Conservation (phyloP, 176 grass and related monocot species). For the Phyllostachys edulis region DNA sequence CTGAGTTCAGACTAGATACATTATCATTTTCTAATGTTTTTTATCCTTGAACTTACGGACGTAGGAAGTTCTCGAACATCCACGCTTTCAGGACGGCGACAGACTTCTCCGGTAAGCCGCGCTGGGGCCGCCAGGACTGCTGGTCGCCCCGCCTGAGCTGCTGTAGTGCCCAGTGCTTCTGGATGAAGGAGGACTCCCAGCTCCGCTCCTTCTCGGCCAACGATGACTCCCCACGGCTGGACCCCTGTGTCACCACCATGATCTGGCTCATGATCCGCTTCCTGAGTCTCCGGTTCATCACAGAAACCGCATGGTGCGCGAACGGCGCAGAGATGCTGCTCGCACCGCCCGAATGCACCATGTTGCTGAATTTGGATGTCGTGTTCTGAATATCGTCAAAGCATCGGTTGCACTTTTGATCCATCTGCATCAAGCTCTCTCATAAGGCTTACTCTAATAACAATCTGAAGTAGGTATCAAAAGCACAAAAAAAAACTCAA, state of each 20-base stretch:
- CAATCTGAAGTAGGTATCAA: not conserved
- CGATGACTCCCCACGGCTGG: not conserved
- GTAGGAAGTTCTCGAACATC: conserved; percentile 98
- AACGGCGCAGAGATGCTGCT: conserved; percentile 37
- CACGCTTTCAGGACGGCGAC: conserved; percentile 82
- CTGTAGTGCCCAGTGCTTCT: conserved; percentile 92
- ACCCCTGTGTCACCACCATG: conserved; percentile 25
- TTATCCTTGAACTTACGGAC: conserved; percentile 57
- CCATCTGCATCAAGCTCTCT: conserved; percentile 46
- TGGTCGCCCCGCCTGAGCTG: conserved; percentile 66
- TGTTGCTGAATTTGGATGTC: conserved; percentile 46
- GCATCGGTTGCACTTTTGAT: conserved; percentile 73
- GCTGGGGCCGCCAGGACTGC: conserved; percentile 77
- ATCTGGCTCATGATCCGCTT: conserved; percentile 51
- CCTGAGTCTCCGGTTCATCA: conserved; percentile 51
- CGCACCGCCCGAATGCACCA: conserved; percentile 31
- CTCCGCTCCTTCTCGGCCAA: conserved; percentile 52
- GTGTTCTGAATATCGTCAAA: conserved; percentile 61
- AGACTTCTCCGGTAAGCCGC: conserved; percentile 89
- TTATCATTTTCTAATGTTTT: not conserved
- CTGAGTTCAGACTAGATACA: not conserved
- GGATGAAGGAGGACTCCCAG: conserved; percentile 78
- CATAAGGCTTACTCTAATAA: not conserved
- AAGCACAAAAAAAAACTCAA: not conserved
- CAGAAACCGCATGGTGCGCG: conserved; percentile 35